These are phyloP conservation scores for Colletotrichum lindemuthianum DNA, from an alignment of 2,329 filamentous ascomycete genomes.

Conservation along the genomic window DNA sequence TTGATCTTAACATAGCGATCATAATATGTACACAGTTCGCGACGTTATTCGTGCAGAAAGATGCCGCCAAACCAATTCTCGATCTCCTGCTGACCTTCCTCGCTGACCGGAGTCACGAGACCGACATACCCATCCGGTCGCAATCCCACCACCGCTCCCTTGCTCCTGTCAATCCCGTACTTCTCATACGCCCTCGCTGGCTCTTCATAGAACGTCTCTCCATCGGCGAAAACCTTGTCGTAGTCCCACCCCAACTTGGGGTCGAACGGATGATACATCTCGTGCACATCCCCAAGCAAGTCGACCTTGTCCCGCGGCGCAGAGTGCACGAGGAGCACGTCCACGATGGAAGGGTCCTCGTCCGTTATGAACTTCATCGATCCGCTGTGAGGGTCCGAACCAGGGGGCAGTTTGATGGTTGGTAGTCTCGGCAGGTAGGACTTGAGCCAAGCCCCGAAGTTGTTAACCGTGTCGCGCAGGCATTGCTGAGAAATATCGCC, in stretches of 20 bases:
- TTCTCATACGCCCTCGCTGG: constrained; percentile 61
- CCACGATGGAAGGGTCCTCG: constrained; percentile 49
- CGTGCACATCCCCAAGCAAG: constrained; percentile 57
- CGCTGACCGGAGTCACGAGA: constrained; percentile 15
- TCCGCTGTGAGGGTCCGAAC: constrained; percentile 27
- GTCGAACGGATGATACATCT: constrained; percentile 39
- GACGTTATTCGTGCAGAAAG: not conserved
- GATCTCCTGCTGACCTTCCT: constrained; percentile 11
- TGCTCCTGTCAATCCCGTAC: constrained; percentile 63
- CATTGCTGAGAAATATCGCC: constrained; percentile 61
- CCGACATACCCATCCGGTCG: constrained; percentile 32
- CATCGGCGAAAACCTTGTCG: constrained; percentile 66
- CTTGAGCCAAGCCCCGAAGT: constrained; percentile 56
- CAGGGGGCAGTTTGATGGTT: constrained; percentile 25
- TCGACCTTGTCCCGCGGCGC: constrained; percentile 62
- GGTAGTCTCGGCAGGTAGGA: constrained; percentile 25
- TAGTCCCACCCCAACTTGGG: constrained; percentile 62
- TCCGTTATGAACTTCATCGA: constrained; percentile 32
- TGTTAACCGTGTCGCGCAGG: constrained; percentile 56
- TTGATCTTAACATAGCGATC: too few relatives aligned
- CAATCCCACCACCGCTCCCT: constrained; percentile 25
- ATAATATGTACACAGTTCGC: too few relatives aligned
- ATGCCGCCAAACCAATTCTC: constrained; percentile 27
- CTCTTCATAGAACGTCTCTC: constrained; percentile 62
- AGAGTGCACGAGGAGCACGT: constrained; percentile 70